These are phyloP conservation scores for Leptographium wingfieldii DNA, from an alignment of 2,329 filamentous ascomycete genomes.

Conservation along the genomic window DNA sequence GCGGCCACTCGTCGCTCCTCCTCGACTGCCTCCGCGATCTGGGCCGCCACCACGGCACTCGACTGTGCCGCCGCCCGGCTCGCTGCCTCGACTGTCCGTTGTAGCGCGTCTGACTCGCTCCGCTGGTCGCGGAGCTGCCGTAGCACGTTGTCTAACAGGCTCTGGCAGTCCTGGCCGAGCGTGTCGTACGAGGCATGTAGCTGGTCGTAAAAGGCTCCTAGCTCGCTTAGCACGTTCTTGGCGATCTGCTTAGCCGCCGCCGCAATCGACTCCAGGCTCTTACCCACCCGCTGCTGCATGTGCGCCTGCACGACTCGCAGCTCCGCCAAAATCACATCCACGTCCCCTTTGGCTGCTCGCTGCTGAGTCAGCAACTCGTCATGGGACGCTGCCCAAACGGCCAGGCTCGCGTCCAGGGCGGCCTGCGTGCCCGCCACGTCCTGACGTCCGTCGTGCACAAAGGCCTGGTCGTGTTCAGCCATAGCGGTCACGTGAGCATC, in stretches of 20 bases:
- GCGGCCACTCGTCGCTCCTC: constrained; percentile 65
- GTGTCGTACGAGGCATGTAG: constrained; percentile 74
- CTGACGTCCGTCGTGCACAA: constrained; percentile 62
- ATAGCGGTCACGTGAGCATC: constrained; percentile 55
- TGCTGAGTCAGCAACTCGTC: constrained; percentile 56
- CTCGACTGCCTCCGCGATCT: constrained; percentile 56
- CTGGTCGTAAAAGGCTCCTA: constrained; percentile 68
- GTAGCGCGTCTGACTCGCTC: constrained; percentile 59
- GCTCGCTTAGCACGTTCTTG: constrained; percentile 74
- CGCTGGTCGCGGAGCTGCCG: constrained; percentile 65
- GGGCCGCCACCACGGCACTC: constrained; percentile 51
- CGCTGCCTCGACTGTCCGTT: constrained; percentile 58
- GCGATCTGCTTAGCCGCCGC: constrained; percentile 79
- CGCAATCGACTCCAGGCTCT: constrained; percentile 73
- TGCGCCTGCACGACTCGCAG: constrained; percentile 82
- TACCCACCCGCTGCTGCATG: constrained; percentile 74
- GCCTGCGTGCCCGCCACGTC: constrained; percentile 58
- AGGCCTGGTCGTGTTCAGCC: constrained; percentile 59
- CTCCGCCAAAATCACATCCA: constrained; percentile 85
- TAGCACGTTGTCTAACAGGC: constrained; percentile 69
- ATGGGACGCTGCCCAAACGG: constrained; percentile 55
- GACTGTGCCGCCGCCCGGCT: constrained; percentile 55
- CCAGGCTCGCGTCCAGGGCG: constrained; percentile 57
- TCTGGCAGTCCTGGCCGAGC: constrained; percentile 76
- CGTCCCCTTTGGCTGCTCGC: constrained; percentile 60